Evolutionary conservation across 139 green algal genomes (phyloP).

Genomic region (Chlamydomonas sp.): DNA sequence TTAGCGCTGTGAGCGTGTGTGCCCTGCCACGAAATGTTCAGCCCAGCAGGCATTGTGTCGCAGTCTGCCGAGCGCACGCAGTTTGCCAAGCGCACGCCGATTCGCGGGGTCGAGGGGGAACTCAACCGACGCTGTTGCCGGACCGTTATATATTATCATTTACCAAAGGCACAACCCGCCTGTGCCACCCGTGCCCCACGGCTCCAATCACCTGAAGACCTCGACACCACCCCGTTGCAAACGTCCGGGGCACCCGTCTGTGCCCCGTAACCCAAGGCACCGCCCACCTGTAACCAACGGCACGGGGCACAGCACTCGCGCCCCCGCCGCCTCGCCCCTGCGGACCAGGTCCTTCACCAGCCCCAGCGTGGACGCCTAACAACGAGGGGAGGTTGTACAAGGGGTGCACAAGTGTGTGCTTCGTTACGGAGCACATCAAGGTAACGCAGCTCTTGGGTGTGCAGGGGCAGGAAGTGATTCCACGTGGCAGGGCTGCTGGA

Average conservation of each 20-base stretch:
- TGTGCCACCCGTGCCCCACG: background rate
- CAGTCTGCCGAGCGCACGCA: no score
- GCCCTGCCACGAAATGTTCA: no score
- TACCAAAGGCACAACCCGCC: no score
- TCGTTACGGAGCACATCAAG: background rate
- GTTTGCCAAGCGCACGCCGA: no score
- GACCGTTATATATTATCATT: no score
- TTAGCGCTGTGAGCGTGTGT: no score
- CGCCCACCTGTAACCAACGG: conserved; percentile 67
- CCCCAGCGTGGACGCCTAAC: conserved; percentile 72
- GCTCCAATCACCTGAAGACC: background rate
- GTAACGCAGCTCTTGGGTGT: background rate
- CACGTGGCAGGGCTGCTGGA: background rate
- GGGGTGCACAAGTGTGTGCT: background rate
- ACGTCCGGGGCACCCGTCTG: no score
- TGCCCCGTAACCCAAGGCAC: background rate
- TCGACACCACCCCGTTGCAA: background rate
- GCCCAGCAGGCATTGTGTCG: no score
- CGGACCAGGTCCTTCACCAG: conserved; percentile 69
- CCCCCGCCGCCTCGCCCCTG: conserved; percentile 47
- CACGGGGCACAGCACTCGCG: conserved; percentile 74
- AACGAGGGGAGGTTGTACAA: background rate
- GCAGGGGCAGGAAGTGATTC: background rate
- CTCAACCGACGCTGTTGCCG: no score
- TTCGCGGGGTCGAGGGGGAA: no score